These are phyloP conservation scores for Aspergillus sp. DNA, from an alignment of 2,329 filamentous ascomycete genomes.

Conservation along the genomic window DNA sequence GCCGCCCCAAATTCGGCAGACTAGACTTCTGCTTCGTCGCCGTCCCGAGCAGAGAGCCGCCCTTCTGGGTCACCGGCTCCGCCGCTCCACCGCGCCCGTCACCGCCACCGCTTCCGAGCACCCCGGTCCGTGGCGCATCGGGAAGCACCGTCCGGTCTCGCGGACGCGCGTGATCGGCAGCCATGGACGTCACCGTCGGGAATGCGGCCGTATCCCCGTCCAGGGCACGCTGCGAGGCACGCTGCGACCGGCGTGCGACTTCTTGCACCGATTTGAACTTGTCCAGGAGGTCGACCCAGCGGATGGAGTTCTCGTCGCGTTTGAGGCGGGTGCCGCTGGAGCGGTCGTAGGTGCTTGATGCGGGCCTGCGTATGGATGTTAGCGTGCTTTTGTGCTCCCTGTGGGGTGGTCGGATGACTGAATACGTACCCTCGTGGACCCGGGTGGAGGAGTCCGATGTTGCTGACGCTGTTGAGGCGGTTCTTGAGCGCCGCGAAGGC, in stretches of 20 bases:
- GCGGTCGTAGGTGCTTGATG: constrained; percentile 61
- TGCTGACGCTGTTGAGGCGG: constrained; percentile 91
- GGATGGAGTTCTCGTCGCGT: constrained; percentile 81
- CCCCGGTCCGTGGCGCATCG: constrained; percentile 31
- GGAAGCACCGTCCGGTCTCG: constrained; percentile 33
- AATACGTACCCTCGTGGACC: constrained; percentile 76
- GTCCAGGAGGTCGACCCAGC: constrained; percentile 89
- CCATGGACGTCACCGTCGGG: constrained; percentile 28
- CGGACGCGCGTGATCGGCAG: constrained; percentile 25
- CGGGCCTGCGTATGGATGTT: constrained; percentile 11
- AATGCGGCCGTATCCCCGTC: constrained; percentile 53
- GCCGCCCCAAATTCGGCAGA: constrained; percentile 66
- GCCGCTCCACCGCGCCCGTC: constrained; percentile 10
- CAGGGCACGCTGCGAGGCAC: constrained; percentile 46
- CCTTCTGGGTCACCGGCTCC: constrained; percentile 21
- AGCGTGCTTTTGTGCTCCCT: constrained; percentile 11
- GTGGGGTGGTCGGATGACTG: neutral
- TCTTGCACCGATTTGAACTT: constrained; percentile 94
- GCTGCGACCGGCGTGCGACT: constrained; percentile 69
- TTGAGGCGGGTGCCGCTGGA: constrained; percentile 69
- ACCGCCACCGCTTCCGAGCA: constrained; percentile 37
- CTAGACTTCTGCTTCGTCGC: constrained; percentile 61
- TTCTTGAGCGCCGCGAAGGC: constrained; percentile 97
- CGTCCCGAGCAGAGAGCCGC: constrained; percentile 32
- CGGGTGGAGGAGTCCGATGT: constrained; percentile 91